Evolutionary conservation across 805 yeast species (phyloP).

Genomic region (Cyberlindnera maritima): DNA sequence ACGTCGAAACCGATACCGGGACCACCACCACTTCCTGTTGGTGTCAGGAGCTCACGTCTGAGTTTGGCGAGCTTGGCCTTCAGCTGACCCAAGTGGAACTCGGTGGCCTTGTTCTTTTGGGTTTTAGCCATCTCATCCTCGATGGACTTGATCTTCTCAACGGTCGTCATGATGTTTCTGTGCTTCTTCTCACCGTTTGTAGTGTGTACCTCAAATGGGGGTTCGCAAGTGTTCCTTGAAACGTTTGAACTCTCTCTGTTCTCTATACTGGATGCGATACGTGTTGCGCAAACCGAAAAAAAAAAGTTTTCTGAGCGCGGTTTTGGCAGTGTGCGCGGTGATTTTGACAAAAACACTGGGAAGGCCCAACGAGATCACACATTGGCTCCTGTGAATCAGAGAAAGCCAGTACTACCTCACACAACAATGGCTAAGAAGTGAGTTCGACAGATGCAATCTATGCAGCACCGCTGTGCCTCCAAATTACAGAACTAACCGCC

Average conservation of each 20-base stretch:
- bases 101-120: conserved; percentile 97
- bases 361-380: not conserved
- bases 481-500: not conserved
- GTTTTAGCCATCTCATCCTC: conserved; percentile 98
- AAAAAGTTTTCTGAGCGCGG: conserved; percentile 8
- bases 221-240: too few relatives aligned
- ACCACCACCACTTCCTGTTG: conserved; percentile 81
- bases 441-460: not conserved
- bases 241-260: not conserved
- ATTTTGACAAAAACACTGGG: not conserved
- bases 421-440: conserved; percentile 20
- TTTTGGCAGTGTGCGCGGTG: not conserved
- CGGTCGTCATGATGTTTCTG: conserved; percentile 27
- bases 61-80: conserved; percentile 95
- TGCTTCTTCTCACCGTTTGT: too few relatives aligned
- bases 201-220: too few relatives aligned
- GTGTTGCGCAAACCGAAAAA: conserved; percentile 13
- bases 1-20: conserved; percentile 96
- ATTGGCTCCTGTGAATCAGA: not conserved
- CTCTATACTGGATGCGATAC: not conserved
- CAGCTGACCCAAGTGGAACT: conserved; percentile 94
- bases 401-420: not conserved
- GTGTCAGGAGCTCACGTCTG: conserved; percentile 84
- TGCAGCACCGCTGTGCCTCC: not conserved
- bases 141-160: conserved; percentile 49